Evolutionary conservation across 306 rosid genomes (phyloP).

Genomic region (Vigna unguiculata): DNA sequence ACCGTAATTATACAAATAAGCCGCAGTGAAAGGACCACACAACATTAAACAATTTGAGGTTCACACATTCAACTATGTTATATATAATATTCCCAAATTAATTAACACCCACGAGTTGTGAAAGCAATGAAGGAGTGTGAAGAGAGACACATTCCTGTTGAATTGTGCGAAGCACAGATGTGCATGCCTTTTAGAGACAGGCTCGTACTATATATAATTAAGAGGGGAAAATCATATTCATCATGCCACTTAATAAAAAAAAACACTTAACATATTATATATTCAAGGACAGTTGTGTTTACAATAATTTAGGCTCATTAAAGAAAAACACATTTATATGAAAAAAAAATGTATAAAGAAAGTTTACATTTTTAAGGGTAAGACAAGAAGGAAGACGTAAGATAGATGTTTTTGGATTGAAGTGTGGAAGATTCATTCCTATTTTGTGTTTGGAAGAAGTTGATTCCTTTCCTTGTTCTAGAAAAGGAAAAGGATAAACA

Average conservation of each 20-base stretch:
- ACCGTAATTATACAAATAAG: conserved; percentile 3
- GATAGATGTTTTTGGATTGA: conserved; percentile 38
- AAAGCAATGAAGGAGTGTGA: conserved; percentile 26
- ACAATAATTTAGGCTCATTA: background rate
- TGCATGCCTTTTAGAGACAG: conserved; percentile 30
- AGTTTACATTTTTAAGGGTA: conserved; percentile 1
- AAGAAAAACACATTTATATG: background rate
- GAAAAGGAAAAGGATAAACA: background rate
- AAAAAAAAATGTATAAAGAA: background rate
- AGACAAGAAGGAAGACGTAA: background rate
- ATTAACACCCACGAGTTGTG: conserved; percentile 10
- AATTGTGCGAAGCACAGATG: conserved; percentile 18
- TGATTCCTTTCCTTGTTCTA: background rate
- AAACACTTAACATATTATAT: background rate
- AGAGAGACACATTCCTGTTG: conserved; percentile 7
- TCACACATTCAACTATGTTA: conserved; percentile 6
- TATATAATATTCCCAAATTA: background rate
- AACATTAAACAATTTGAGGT: conserved; percentile 1
- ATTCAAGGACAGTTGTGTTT: background rate
- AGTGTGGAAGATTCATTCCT: conserved; percentile 27
- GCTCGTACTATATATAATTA: background rate
- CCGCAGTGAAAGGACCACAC: background rate
- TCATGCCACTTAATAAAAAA: background rate
- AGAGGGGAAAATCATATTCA: background rate
- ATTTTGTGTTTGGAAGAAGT: background rate